Evolutionary conservation across 2,329 filamentous ascomycete species (phyloP).

Genomic region (Elsinoe fawcettii): DNA sequence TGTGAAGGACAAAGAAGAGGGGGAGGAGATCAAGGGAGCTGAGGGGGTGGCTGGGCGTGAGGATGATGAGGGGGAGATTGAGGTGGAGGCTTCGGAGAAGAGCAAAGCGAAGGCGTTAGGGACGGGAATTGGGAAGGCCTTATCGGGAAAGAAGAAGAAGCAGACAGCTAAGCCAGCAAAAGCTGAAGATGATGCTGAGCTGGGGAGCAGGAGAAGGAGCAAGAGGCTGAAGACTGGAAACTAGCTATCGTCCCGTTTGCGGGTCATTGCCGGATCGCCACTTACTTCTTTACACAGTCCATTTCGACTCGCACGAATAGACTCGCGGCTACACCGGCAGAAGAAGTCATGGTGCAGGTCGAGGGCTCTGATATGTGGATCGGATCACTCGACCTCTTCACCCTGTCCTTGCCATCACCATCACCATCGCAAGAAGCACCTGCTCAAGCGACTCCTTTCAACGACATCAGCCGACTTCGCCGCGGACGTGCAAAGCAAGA

Average conservation of each 20-base stretch:
- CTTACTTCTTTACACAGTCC: background rate
- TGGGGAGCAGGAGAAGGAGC: background rate
- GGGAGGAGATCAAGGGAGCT: background rate
- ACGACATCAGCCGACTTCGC: too few species aligned
- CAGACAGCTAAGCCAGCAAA: background rate
- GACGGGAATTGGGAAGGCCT: background rate
- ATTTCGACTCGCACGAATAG: background rate
- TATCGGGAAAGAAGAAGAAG: background rate
- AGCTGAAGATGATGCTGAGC: background rate
- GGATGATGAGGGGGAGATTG: background rate
- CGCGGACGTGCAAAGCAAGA: too few species aligned
- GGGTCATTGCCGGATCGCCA: background rate
- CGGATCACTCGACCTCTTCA: background rate
- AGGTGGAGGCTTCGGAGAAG: background rate
- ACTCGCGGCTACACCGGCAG: background rate
- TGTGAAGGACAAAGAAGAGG: background rate
- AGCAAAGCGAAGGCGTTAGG: background rate
- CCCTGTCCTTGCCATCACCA: background rate
- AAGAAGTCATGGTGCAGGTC: background rate
- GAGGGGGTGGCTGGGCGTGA: background rate
- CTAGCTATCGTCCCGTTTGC: background rate
- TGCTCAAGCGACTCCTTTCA: too few species aligned
- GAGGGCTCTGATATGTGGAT: background rate
- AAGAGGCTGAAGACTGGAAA: conserved; percentile 9
- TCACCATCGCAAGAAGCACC: too few species aligned